phyloP scores from a whole-genome alignment of 768 basidiomycete species.

The Tricholoma furcatifolium region DNA sequence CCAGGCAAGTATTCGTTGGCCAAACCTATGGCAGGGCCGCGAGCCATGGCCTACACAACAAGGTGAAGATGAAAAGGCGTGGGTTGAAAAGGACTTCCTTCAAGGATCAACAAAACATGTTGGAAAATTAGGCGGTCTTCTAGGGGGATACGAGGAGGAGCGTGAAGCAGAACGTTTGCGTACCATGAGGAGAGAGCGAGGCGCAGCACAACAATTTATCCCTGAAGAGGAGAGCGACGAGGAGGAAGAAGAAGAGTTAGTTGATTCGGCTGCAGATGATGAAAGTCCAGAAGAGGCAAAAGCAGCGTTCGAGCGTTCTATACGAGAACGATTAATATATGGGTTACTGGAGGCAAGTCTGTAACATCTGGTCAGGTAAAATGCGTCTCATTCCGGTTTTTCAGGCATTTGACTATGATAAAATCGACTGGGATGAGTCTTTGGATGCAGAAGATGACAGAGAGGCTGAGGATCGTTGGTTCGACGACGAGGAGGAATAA shows the following conservation, averaged over 20 bases:
- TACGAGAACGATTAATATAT: constrained; percentile 75
- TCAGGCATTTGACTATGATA: constrained; percentile 69
- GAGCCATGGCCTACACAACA: constrained; percentile 49
- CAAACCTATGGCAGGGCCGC: constrained; percentile 62
- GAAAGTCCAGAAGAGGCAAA: constrained; percentile 52
- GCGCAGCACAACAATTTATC: constrained; percentile 44
- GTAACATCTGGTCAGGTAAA: background rate
- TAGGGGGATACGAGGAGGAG: constrained; percentile 78
- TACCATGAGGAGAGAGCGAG: constrained; percentile 39
- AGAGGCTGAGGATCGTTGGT: constrained; percentile 70
- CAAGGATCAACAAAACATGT: constrained; percentile 55
- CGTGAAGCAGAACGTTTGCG: constrained; percentile 65
- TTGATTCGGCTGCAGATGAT: constrained; percentile 23
- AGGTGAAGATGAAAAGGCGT: constrained; percentile 64
- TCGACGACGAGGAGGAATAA: constrained; percentile 60
- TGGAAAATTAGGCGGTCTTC: constrained; percentile 64
- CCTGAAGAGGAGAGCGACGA: constrained; percentile 73
- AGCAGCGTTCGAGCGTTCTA: constrained; percentile 51
- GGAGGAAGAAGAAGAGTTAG: constrained; percentile 40
- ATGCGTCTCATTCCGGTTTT: constrained; percentile 4
- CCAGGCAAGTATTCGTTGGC: constrained; percentile 59
- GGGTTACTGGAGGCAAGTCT: constrained; percentile 66
- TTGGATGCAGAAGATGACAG: constrained; percentile 60
- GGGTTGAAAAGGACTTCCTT: constrained; percentile 66
- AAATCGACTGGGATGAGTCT: constrained; percentile 73